phyloP scores from a whole-genome alignment of 208 protist species.

The Leishmania turanica region DNA sequence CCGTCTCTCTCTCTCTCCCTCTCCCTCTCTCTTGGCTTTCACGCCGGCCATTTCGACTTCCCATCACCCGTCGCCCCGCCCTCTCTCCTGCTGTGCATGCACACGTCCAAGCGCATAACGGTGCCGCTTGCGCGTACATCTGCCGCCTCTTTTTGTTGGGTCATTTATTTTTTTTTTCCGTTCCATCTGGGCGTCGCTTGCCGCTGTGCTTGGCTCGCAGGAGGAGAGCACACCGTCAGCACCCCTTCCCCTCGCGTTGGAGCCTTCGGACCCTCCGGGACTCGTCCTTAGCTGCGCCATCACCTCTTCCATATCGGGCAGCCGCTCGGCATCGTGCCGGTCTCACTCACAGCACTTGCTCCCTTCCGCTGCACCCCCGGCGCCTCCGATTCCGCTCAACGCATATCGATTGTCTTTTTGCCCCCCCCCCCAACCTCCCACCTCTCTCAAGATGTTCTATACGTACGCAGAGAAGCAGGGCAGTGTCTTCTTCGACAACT shows the following conservation, averaged over 20 bases:
- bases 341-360: background rate
- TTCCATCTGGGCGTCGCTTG: too few relatives aligned
- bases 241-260: too few relatives aligned
- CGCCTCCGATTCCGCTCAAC: background rate
- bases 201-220: background rate
- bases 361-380: background rate
- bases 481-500: constrained; percentile 46
- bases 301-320: background rate
- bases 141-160: background rate
- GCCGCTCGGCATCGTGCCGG: background rate
- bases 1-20: background rate
- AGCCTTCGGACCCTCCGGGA: too few relatives aligned
- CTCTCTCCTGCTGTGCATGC: background rate
- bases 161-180: too few relatives aligned
- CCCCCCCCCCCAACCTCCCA: background rate
- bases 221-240: background rate
- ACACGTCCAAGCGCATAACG: too few relatives aligned
- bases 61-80: background rate
- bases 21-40: background rate
- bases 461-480: constrained; percentile 63
- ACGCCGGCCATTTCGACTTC: background rate
- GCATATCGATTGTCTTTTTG: background rate
- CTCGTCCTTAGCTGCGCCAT: too few relatives aligned
- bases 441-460: constrained; percentile 45
- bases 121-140: background rate